Conservation (phyloP, 1,284 basidiomycete species). For the Moesziomyces antarcticus region DNA sequence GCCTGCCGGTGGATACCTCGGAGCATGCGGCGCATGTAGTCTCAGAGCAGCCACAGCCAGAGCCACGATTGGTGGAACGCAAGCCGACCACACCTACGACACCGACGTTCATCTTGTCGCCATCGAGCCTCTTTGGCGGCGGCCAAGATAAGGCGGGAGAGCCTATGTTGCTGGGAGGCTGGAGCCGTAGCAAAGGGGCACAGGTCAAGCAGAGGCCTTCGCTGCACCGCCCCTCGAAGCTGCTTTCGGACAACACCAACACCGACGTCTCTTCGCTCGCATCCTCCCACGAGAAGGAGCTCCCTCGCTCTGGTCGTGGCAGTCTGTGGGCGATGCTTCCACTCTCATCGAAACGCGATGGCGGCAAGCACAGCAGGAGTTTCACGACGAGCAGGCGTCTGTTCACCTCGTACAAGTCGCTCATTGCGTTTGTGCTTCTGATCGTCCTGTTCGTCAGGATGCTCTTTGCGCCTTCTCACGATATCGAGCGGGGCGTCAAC, state of each 20-base stretch:
- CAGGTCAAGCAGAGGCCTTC: conserved; percentile 29
- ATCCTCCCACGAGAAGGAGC: conserved; percentile 3
- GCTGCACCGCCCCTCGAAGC: conserved; percentile 10
- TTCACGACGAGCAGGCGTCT: conserved; percentile 1
- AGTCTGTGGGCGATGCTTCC: conserved; percentile 6
- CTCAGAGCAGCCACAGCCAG: neutral
- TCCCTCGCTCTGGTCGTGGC: neutral
- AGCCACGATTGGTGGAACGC: conserved; percentile 10
- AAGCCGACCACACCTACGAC: conserved; percentile 18
- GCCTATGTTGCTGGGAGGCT: conserved; percentile 28
- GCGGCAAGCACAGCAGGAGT: conserved; percentile 19
- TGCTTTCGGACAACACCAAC: conserved; percentile 23
- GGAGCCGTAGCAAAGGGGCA: conserved; percentile 15
- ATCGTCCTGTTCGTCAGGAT: conserved; percentile 16
- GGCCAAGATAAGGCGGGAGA: conserved; percentile 10
- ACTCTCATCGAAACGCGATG: conserved; percentile 20
- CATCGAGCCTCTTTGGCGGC: conserved; percentile 3
- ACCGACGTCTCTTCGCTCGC: conserved; percentile 24
- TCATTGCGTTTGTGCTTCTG: conserved; percentile 13
- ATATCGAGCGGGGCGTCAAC: conserved; percentile 23
- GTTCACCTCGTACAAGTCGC: conserved; percentile 10
- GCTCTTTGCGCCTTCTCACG: conserved; percentile 5
- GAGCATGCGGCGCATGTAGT: neutral
- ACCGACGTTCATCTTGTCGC: conserved; percentile 18
- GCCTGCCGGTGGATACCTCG: neutral